Conservation (phyloP, 345 rosid genomes). For the Euphorbia tirucalli region DNA sequence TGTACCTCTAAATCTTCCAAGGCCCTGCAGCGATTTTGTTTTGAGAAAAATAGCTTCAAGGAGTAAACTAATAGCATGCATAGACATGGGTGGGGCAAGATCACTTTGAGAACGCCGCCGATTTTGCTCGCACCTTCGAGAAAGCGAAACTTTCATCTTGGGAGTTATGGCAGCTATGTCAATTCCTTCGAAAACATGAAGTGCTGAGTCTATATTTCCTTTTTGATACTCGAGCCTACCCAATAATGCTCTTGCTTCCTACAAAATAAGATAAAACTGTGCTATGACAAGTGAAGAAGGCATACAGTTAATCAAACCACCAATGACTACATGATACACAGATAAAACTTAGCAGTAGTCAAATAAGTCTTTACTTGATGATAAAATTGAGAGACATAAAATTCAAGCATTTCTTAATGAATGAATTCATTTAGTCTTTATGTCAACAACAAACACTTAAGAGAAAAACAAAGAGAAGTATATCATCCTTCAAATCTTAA, state of each 20-base stretch:
- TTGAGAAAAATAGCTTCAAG: constrained; percentile 81
- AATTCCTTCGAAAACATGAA: constrained; percentile 86
- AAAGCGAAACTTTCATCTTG: constrained; percentile 56
- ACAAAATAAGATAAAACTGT: neutral
- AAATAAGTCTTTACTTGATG: too few species aligned
- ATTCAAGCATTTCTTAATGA: too few species aligned
- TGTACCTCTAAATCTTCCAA: constrained; percentile 65
- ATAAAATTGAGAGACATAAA: too few species aligned
- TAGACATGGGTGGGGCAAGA: constrained; percentile 56
- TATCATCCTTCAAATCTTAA: too few species aligned
- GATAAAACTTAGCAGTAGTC: too few species aligned
- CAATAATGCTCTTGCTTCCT: constrained; percentile 87
- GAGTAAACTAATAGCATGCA: constrained; percentile 65
- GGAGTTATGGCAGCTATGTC: constrained; percentile 61
- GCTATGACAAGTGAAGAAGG: constrained; percentile 11
- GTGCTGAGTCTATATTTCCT: constrained; percentile 75
- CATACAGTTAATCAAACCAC: constrained; percentile 5
- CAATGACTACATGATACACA: too few species aligned
- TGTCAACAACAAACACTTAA: too few species aligned
- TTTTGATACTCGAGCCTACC: constrained; percentile 88
- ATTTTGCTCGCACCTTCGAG: constrained; percentile 45
- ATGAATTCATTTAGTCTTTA: too few species aligned
- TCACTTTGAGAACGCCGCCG: constrained; percentile 45
- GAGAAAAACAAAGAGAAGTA: too few species aligned
- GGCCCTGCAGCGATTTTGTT: constrained; percentile 73